Base-by-base conservation (phyloP, 2,329 filamentous ascomycete genomes). In the Fusarium oligoseptatum region DNA sequence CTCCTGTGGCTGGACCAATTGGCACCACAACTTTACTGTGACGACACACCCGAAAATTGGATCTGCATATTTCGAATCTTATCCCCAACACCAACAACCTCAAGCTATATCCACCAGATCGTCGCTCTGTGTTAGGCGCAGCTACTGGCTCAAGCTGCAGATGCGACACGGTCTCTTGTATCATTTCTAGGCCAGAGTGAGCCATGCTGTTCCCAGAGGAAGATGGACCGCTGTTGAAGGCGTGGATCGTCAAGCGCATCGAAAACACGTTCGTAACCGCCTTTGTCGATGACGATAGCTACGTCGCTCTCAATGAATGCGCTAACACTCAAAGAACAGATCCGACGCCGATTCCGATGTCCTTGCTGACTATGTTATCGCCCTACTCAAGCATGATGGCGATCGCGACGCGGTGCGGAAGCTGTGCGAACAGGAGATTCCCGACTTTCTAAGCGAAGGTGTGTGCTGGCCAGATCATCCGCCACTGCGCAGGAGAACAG, bases 321-420 rank as follows among this genome's bases (percentile, higher is more conserved):
- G 61, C 69, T 75, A 50, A 79, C 68, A 50, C 29, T n/a, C 14
- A 22, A 29, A 22, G 62, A 76, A 56, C 72, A 94, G 93, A 63
- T 94, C 93, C 32, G 93, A 95, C 78, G 93, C 93, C 60, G 94
- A 97, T 80, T 90, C 92, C 36, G 94, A 95, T 78, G 93, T 96
- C 6, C 90, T 97, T 4, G 94, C 93, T 56, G 94, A 97, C 77
- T 97, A 95, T 80, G 92, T 96, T n/a, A 87, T 95, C 71, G 94
- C 93, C 8, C 88, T 97, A 22, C 84, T 96, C 55, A 89, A 90
- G 72, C 91, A 93, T 71, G 92, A 95, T 74, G 92, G 92, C 71
- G 87, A 90, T 60, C 85, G 88, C 45, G 87, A 88, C n/a, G 86
- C 89, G 22, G 91, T 95, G 64, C 89, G 91, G 78, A 85, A 88